Conservation (phyloP, 495 filamentous ascomycete genomes). For the Penicillium paradoxum region DNA sequence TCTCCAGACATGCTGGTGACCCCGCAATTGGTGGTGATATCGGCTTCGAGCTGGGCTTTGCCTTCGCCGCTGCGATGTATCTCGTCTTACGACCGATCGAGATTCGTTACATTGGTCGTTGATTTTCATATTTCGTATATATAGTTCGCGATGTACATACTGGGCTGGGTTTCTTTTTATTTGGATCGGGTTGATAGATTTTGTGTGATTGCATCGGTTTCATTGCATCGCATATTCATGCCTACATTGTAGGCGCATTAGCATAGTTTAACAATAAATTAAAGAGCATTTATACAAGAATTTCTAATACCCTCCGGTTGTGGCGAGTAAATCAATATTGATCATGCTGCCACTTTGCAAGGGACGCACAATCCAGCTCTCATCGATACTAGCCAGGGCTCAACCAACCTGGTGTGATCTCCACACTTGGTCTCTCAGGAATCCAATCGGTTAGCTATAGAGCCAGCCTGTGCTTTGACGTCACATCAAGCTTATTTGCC, state of each 20-base stretch:
- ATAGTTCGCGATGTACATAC: constrained; percentile 10
- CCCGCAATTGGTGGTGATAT: constrained; percentile 62
- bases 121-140: constrained; percentile 2
- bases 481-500: too few species aligned
- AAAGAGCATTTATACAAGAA: too few species aligned
- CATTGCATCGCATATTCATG: neutral
- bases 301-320: too few species aligned
- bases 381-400: too few species aligned
- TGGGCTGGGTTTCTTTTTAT: neutral
- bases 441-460: too few species aligned
- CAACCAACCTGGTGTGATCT: too few species aligned
- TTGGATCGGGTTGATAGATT: neutral
- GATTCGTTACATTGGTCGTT: constrained; percentile 34
- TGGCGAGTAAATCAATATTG: too few species aligned
- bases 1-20: constrained; percentile 58
- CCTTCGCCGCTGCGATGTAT: constrained; percentile 33
- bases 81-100: constrained; percentile 33
- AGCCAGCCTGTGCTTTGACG: too few species aligned
- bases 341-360: too few species aligned
- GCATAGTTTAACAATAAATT: neutral
- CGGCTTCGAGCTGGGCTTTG: constrained; percentile 64
- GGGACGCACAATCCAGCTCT: too few species aligned
- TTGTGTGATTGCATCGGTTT: neutral
- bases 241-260: neutral
- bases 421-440: too few species aligned